Base-by-base conservation (phyloP, 441 rosid genomes). In the Dalechampia spathulata region DNA sequence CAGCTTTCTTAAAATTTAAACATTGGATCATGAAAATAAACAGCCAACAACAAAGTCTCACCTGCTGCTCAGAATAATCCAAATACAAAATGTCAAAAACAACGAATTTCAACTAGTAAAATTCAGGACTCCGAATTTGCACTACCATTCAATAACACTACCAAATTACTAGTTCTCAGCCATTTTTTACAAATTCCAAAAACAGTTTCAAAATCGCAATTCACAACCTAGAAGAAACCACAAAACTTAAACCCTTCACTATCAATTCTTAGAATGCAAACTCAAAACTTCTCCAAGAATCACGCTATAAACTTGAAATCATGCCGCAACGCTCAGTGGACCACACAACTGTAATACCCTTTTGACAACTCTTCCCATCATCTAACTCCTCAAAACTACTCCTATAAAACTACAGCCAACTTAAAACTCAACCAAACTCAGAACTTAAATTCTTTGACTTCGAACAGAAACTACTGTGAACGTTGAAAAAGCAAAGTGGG, bases 231-330 rank as follows among this genome's bases (percentile, higher is more conserved):
- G 30, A 26, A 60, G 48, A 52, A 44, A 22, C 56, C 48, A 37
- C 20, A 22, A 56, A 32, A 27, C 34, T 26, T 39, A 42, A 69
- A 60, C 58, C 72, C 59, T 51, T n/a, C 16, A 26, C 60, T 21
- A 48, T n/a, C 7, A 65, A 22, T 49, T 54, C 65, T 36, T 38
- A 34, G 37, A 7, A 13, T 28, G 20, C 55, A 27, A 63, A 37
- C 34, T 47, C 49, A 28, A 27, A 47, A 40, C 17, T 25, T 23
- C 30, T 11, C 49, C 28, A n/a, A 49, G 55, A 32, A 10, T 12
- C 14, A 23, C 37, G 40, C 52, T 19, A 12, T 43, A 25, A 16
- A 28, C 60, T 6, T 23, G 49, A 40, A 52, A 65, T 46, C 56
- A 65, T 25, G 37, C n/a, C 41, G 28, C 28, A 39, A 13, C 34